phyloP scores from a whole-genome alignment of 2,329 filamentous ascomycete species.

The Claviceps fusiformis region DNA sequence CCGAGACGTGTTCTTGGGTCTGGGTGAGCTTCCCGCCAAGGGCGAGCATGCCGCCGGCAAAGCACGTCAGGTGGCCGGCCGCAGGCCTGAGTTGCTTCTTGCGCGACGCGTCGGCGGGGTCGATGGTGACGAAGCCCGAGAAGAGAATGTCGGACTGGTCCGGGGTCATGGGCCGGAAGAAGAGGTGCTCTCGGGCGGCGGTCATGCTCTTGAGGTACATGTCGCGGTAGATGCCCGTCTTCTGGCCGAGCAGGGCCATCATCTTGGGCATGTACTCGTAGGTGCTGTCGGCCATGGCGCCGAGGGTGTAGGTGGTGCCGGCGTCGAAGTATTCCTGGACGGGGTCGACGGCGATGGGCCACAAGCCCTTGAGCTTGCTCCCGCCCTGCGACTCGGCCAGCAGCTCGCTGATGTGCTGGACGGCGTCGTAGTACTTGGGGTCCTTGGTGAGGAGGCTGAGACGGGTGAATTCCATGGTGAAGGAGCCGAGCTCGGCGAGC shows the following conservation, averaged over 20 bases:
- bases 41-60: constrained; percentile 57
- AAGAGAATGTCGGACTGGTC: constrained; percentile 50
- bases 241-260: constrained; percentile 51
- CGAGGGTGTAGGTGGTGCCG: constrained; percentile 32
- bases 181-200: constrained; percentile 44
- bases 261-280: constrained; percentile 51
- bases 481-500: constrained; percentile 50
- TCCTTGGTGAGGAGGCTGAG: constrained; percentile 57
- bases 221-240: constrained; percentile 40
- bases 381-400: constrained; percentile 51
- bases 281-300: constrained; percentile 38
- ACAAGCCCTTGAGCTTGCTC: constrained; percentile 61
- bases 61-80: constrained; percentile 23
- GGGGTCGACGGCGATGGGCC: constrained; percentile 53
- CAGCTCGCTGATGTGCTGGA: constrained; percentile 54
- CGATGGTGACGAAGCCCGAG: constrained; percentile 27
- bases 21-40: constrained; percentile 51
- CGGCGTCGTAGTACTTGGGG: constrained; percentile 59
- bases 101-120: constrained; percentile 20
- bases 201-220: constrained; percentile 52
- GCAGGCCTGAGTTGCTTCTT: neutral
- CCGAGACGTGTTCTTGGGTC: constrained; percentile 44
- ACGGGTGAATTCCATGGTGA: constrained; percentile 59
- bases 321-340: constrained; percentile 49
- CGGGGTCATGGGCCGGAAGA: constrained; percentile 57